Evolutionary conservation across 805 yeast species (phyloP), one percentile per base, ranked within the genome.

Genomic region (Metschnikowia cerradonensis): DNA sequence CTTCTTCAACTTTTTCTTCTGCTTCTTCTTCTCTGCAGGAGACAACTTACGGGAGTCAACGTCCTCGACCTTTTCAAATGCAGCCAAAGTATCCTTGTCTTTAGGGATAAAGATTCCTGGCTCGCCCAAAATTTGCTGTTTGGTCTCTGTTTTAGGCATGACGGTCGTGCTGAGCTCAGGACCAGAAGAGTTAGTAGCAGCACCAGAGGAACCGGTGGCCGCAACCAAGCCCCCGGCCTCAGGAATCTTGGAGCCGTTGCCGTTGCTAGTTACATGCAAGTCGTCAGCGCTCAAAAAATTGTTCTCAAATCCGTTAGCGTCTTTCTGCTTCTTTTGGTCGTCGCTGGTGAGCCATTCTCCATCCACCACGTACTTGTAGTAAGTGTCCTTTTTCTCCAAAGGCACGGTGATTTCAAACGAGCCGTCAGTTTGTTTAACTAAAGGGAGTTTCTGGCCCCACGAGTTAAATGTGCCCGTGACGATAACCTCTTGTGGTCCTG

Each of bases 81-180:
- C 96, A 52, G 79, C 73, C 60, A 88, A 80, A n/a, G 81, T 76
- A 41, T 76, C 78, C 17, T 88, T 77, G 62, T 86, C 78, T 39
- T 71, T 60, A 44, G 92, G 92, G 57, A 86, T 65, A 36, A 73
- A 78, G 53, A 87, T 76, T 43, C 96, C 96, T 30, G 94, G 90
- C 61, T 86, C 91, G 45, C 89, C 87, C 49, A 77, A 59, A 7
- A 76, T 65, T 52, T 71, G 69, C 45, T 76, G 76, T 45, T 67
- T 49, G 23, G 72, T 75, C 55, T 76, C 80, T 26, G 63, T 53
- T 3, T 75, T 63, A 41, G 83, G 82, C 67, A 78, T 50, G 20
- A 78, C 82, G 11, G 81, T 74, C 45, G 78, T 62, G 45, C 57
- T 57, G 26, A 62, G 52, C 30, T 49, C 58, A 19, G 56, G 41